Evolutionary conservation across 2,329 filamentous ascomycete genomes (phyloP), one percentile per base, ranked within the genome.

Genomic region (Colletotrichum tofieldiae): DNA sequence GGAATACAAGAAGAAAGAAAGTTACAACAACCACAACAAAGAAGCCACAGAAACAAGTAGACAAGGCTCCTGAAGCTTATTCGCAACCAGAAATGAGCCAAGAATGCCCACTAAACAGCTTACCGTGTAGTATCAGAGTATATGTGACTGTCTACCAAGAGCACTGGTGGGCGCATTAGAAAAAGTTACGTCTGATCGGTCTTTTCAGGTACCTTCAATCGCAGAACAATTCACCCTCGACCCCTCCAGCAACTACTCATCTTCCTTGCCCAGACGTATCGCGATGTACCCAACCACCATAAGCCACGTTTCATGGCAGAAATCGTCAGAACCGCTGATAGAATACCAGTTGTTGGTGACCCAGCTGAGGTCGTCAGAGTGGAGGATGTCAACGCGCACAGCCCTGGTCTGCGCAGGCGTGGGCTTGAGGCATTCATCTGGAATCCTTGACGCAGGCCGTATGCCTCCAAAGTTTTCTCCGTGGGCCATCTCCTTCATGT

Each of bases 381-480:
- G 60, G 3, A 51, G 11, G 16, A 62, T 62, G 20, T 62, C 45
- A n/a, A 62, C n/a, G 23, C 60, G 60, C 29, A 62, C 47, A 11
- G 45, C 45, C 2, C 32, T 23, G 18, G 41, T 41, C 32, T 41
- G 45, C 3, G 18, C 23, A 20, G 60, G 5, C 29, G 43, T 2
- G 60, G 29, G 32, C 45, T 37, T 51, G 32, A 62, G 45, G 35
- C 35, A 51, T 8, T 39, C 32, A 20, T 51, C 7, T 9, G 60
- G 23, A 14, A 29, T 62, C 3, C 8, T 18, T 6, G 23, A 20
- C 32, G 35, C 37, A 3, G 60, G 60, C 32, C 45, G 35, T 8
- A 62, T 26, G 9, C 60, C 60, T 6, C 20, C 23, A 18, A 62
- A 39, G 32, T 37, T 20, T 32, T 62, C 23, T 0, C 8, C 11